Base-by-base conservation (phyloP, 257 asterid species). In the Lycium barbarum region DNA sequence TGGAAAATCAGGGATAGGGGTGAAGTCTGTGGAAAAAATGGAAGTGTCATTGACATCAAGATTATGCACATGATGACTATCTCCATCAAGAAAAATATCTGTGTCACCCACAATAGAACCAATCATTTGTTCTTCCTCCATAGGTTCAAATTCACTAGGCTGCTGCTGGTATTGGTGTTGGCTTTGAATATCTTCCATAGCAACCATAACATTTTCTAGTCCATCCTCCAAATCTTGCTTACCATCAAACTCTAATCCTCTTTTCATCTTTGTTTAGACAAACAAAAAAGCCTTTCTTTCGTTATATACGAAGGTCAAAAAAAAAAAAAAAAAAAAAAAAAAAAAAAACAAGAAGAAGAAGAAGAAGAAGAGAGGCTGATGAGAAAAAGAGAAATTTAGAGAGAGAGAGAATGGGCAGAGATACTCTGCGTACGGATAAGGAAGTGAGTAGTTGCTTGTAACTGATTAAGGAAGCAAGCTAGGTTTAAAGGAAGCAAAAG, bases 1-100 rank as follows among this genome's bases (percentile, higher is more conserved):
- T 68, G 96, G 94, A 47, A 94, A 96, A 53, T 93, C 98, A 7
- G 97, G 98, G 6, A 96, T 85, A 0, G 94, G 89, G 0, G 97
- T 97, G 53, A 96, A 96, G n/a, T 93, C 95, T 14, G 66, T 53
- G 90, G 86, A 94, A 86, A 93, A 92, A 66, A 93, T 87, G 54
- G 94, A 85, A 82, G 91, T 74, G 17, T 89, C 91, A 26, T 88
- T 88, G 10, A 88, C 88, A 89, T 87, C 91, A 9, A 92, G 90
- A 10, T 26, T 26, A 26, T 26, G 33, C 33, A 26, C 33, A 26
- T 88, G 89, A 83, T 62, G 35, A 0, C 26, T 45, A 4, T 22
- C 83, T 15, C 84, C 58, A 40, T 85, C 90, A 54, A 90, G 87
- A 94, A 94, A 92, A 78, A 93, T 83, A 85, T 89, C 95, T 63